Percentiles rank a stretch among this genome's conserved stretches.
These are phyloP conservation scores for Astragalus membranaceus DNA, from an alignment of 306 rosid genomes.

Conservation along the genomic window DNA sequence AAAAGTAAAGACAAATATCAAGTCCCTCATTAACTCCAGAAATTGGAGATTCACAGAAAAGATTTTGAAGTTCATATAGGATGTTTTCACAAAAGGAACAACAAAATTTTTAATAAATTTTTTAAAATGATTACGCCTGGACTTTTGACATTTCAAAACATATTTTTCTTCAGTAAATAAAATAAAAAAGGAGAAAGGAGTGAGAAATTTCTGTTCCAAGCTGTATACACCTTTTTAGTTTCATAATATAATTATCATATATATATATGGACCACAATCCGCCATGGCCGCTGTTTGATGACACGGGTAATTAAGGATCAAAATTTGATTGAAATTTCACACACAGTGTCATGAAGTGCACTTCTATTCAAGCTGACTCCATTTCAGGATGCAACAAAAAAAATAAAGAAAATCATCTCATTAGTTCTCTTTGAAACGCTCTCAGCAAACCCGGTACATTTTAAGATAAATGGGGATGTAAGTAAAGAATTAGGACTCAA, in stretches of 20 bases:
- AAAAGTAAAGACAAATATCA: background rate
- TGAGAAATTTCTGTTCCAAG: background rate
- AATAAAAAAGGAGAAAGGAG: background rate
- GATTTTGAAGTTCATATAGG: conserved; percentile 9
- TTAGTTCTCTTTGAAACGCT: background rate
- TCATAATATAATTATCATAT: background rate
- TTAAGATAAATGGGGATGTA: background rate
- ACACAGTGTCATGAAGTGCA: background rate
- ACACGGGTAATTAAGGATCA: background rate
- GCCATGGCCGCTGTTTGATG: too few species aligned
- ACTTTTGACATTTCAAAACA: background rate
- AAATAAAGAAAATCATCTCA: background rate
- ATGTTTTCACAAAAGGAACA: background rate
- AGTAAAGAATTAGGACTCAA: background rate
- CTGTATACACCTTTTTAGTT: background rate
- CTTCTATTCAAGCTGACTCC: background rate
- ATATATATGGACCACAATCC: background rate
- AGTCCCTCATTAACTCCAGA: background rate
- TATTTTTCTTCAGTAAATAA: background rate
- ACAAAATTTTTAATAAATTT: background rate
- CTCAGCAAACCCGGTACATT: background rate
- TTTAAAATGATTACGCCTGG: background rate
- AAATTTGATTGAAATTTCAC: conserved; percentile 5
- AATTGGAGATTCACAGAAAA: background rate
- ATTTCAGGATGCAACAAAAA: background rate